Percentiles rank a stretch among this genome's conserved stretches.
phyloP scores from a whole-genome alignment of 495 filamentous ascomycete genomes.

The Trichoderma orchidacearum region DNA sequence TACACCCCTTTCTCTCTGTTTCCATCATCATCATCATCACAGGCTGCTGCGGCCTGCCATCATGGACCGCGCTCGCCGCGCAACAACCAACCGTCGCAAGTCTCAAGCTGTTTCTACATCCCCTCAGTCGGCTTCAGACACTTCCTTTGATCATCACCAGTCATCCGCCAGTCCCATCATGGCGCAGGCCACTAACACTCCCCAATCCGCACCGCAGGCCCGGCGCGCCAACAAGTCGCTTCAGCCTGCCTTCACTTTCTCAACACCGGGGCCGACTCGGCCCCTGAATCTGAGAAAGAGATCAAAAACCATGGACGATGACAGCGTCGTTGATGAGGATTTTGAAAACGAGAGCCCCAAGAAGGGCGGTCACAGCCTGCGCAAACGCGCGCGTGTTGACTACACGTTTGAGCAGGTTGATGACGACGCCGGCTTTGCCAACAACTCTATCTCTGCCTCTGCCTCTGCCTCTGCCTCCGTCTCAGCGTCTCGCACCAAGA shows the following conservation, averaged over 20 bases:
- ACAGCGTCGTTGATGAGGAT: slow-evolving; percentile 8
- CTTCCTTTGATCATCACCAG: not conserved
- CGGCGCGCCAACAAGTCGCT: not conserved
- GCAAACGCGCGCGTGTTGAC: slow-evolving; percentile 31
- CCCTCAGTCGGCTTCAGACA: not conserved
- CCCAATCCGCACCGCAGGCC: not conserved
- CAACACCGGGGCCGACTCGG: not conserved
- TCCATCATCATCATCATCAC: not conserved
- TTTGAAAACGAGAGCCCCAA: slow-evolving; percentile 23
- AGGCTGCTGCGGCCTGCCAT: not conserved
- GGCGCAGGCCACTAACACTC: slow-evolving; percentile 1
- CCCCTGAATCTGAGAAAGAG: slow-evolving; percentile 10
- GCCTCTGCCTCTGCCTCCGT: slow-evolving; percentile 10
- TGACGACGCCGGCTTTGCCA: slow-evolving; percentile 9
- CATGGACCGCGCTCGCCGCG: slow-evolving; percentile 1
- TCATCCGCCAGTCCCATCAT: not conserved
- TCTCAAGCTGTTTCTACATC: not conserved
- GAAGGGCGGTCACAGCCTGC: slow-evolving; percentile 32
- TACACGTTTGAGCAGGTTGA: slow-evolving; percentile 31
- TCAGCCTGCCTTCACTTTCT: not conserved
- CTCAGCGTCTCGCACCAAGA: slow-evolving; percentile 3
- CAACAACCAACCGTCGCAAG: not conserved
- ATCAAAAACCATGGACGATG: slow-evolving; percentile 18
- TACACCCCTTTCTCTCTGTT: not conserved
- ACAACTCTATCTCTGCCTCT: slow-evolving; percentile 1